phyloP scores from a whole-genome alignment of 106 monocot genomes.

The Platanthera zijinensis region DNA sequence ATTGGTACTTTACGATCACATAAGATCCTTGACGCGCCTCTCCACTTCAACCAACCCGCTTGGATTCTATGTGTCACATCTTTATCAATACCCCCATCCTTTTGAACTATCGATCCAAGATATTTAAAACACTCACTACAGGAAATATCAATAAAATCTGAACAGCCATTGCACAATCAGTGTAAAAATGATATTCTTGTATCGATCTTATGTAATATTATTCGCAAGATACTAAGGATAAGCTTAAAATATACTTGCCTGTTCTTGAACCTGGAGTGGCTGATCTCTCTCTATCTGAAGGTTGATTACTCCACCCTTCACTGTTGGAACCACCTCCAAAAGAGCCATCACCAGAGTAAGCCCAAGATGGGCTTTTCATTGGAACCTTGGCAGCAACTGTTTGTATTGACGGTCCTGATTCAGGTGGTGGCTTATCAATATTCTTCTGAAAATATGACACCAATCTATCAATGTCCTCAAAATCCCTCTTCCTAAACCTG shows the following conservation, averaged over 20 bases:
- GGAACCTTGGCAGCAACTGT: conserved; percentile 86
- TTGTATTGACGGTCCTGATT: conserved; percentile 34
- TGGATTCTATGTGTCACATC: too few species aligned
- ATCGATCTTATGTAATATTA: background rate
- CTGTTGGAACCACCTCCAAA: conserved; percentile 20
- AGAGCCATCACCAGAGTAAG: conserved; percentile 25
- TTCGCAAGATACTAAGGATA: background rate
- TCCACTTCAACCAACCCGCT: too few species aligned
- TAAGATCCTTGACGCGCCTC: too few species aligned
- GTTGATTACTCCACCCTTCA: conserved; percentile 44
- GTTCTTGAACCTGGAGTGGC: conserved; percentile 37
- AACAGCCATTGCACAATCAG: background rate
- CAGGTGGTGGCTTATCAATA: conserved; percentile 57
- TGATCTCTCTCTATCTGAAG: conserved; percentile 43
- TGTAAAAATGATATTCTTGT: background rate
- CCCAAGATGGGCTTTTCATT: conserved; percentile 61
- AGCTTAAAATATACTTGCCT: conserved; percentile 15
- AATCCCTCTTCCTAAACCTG: conserved; percentile 77
- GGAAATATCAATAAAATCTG: background rate
- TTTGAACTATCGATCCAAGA: too few species aligned
- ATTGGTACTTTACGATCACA: too few species aligned
- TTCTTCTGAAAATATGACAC: conserved; percentile 81
- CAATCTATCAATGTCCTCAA: conserved; percentile 71
- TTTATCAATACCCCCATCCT: too few species aligned
- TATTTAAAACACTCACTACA: too few species aligned